Percentiles rank a stretch among this genome's conserved stretches.
Evolutionary conservation across 768 basidiomycete genomes (phyloP).

Genomic region (Macrocybe gigantea): DNA sequence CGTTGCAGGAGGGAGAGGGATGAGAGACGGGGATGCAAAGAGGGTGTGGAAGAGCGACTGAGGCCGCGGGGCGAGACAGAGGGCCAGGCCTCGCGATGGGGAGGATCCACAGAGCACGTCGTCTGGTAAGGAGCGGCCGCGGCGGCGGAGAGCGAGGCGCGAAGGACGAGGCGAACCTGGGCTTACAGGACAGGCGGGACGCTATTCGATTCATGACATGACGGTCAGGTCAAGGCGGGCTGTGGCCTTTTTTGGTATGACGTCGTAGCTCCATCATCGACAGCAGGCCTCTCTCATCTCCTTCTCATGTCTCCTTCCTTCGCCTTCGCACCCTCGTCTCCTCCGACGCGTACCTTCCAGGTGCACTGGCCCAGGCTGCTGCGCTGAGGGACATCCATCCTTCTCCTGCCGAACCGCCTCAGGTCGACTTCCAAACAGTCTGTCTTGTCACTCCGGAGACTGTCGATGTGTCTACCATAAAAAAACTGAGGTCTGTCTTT

Average conservation of each 20-base stretch:
- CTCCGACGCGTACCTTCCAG: conserved; percentile 88
- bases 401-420: conserved; percentile 46
- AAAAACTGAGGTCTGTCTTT: conserved; percentile 72
- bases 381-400: conserved; percentile 80
- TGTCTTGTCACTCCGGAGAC: conserved; percentile 95
- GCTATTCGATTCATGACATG: too few relatives aligned
- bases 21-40: conserved; percentile 42
- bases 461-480: conserved; percentile 78
- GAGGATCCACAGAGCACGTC: conserved; percentile 44
- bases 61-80: conserved; percentile 42
- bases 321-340: conserved; percentile 94
- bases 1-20: conserved; percentile 29
- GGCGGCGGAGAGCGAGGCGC: conserved; percentile 16
- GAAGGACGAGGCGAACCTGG: conserved; percentile 13
- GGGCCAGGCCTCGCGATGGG: conserved; percentile 50
- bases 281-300: conserved; percentile 15
- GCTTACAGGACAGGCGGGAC: too few relatives aligned
- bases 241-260: too few relatives aligned
- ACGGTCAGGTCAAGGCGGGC: too few relatives aligned
- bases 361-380: conserved; percentile 81
- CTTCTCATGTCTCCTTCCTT: conserved; percentile 55
- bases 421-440: conserved; percentile 72
- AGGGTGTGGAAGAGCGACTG: conserved; percentile 38
- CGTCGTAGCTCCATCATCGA: background rate
- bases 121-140: conserved; percentile 5